These are phyloP conservation scores for Malassezia sp. DNA, from an alignment of 1,284 basidiomycete genomes.

Conservation along the genomic window DNA sequence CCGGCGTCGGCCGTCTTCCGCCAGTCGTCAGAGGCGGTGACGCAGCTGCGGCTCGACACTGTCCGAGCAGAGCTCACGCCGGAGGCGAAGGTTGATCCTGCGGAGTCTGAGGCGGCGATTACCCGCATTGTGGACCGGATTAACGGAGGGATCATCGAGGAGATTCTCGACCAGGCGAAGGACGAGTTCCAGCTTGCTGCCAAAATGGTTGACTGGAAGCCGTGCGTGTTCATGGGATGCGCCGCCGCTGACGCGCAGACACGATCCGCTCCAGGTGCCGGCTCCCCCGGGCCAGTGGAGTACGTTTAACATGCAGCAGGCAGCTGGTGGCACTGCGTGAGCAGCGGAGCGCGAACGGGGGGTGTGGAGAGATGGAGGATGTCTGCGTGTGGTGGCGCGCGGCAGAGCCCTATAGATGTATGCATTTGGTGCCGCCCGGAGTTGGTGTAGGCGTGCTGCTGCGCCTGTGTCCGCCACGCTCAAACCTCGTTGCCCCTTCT, in stretches of 20 bases:
- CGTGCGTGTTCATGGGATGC: conserved; percentile 56
- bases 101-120: conserved; percentile 47
- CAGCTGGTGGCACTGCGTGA: no score
- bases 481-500: no score
- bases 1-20: conserved; percentile 76
- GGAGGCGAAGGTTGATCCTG: conserved; percentile 52
- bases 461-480: no score
- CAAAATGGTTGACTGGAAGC: conserved; percentile 89
- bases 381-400: no score
- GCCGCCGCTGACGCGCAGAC: conserved; percentile 51
- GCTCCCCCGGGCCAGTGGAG: conserved; percentile 75
- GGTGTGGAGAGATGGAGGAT: no score
- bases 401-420: no score
- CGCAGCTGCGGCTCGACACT: conserved; percentile 66
- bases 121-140: conserved; percentile 57
- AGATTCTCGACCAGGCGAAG: conserved; percentile 68
- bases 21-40: conserved; percentile 76
- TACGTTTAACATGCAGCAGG: conserved; percentile 53
- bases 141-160: conserved; percentile 55
- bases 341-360: no score
- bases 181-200: conserved; percentile 67
- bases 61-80: conserved; percentile 48
- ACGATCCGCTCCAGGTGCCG: conserved; percentile 73
- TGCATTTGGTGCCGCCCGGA: no score
- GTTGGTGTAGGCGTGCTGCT: no score